A percentile compares a stretch with the other conserved stretches of the same genome.
These are phyloP conservation scores for Ogataea pignaliae DNA, from an alignment of 805 yeast species.

Conservation along the genomic window DNA sequence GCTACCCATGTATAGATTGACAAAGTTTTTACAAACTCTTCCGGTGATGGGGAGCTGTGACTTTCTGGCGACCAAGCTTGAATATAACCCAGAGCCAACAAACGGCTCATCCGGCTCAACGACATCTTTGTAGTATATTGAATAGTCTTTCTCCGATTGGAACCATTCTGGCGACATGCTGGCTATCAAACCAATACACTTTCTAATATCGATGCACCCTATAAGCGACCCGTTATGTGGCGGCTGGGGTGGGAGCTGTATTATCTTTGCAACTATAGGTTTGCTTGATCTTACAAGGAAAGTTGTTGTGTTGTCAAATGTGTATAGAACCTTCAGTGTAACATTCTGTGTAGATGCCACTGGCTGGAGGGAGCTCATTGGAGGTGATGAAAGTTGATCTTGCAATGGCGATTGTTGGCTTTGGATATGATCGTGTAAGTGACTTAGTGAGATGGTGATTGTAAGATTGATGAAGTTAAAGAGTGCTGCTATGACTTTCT, in stretches of 20 bases:
- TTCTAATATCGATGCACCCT: slow-evolving; percentile 39
- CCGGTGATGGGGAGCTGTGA: slow-evolving; percentile 43
- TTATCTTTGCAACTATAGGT: slow-evolving; percentile 35
- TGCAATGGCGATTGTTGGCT: no score
- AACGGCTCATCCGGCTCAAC: slow-evolving; percentile 49
- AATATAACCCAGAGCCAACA: slow-evolving; percentile 41
- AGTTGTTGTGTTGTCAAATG: slow-evolving; percentile 39
- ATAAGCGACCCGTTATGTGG: slow-evolving; percentile 37
- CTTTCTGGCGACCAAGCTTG: slow-evolving; percentile 26
- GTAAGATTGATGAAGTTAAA: no score
- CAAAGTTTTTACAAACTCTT: slow-evolving; percentile 53
- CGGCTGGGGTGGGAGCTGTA: slow-evolving; percentile 38
- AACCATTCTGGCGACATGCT: slow-evolving; percentile 46
- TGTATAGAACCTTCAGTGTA: slow-evolving; percentile 35
- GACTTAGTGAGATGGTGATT: no score
- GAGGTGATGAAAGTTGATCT: no score
- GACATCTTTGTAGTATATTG: slow-evolving; percentile 43
- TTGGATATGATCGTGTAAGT: no score
- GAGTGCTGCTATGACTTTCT: no score
- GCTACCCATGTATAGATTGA: slow-evolving; percentile 38
- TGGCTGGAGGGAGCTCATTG: slow-evolving; percentile 18
- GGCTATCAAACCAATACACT: slow-evolving; percentile 40
- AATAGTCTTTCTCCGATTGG: slow-evolving; percentile 37
- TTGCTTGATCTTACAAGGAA: slow-evolving; percentile 37
- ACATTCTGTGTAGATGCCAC: slow-evolving; percentile 24